Evolutionary conservation across 2,329 filamentous ascomycete genomes (phyloP), one percentile per base, ranked within the genome.

Genomic region (Penicillium sp.): DNA sequence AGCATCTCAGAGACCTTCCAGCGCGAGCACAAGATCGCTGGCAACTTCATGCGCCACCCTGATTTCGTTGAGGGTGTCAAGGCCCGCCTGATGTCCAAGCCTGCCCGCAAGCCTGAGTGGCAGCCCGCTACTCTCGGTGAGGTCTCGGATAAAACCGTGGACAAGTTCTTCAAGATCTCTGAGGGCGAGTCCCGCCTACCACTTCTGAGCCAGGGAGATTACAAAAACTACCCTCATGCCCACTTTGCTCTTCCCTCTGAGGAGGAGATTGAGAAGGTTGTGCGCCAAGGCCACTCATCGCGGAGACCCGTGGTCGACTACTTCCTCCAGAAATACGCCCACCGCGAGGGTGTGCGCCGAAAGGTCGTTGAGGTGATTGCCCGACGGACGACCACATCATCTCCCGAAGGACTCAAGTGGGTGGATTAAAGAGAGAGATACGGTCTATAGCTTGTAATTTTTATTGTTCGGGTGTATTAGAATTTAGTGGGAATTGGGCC

Each of bases 31-130:
- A 82, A 88, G 68, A 91, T 99, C 56, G 91, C 93, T 2, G 79
- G 82, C 55, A 84, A 86, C 60, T 97, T 99, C 79, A 97, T 99
- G 93, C 81, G 82, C 54, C 88, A 94, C 71, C 88, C 85, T 5
- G 94, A 99, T 74, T 99, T 99, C 68, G 86, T 86, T 41, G 90
- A 96, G 75, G 94, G 94, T 51, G 93, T 99, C n/a, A 85, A 85
- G 49, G 87, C 91, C 25, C 82, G 88, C 46, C 81, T 99, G 39
- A 82, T 94, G 65, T 81, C 85, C 67, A 91, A 91, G 75, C 81
- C 82, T 42, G 76, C 83, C 49, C 78, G 78, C 60, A 79, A 79
- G 23, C 89, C 92, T 1, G 77, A 81, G 58, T 99, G 94, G 94
- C 74, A 87, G 60, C 92, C 91, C 4, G 80, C 82, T 41, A 84